Percentiles rank a stretch among this genome's conserved stretches.
Evolutionary conservation across 306 rosid genomes (phyloP).

Genomic region (Ormosia semicastrata): DNA sequence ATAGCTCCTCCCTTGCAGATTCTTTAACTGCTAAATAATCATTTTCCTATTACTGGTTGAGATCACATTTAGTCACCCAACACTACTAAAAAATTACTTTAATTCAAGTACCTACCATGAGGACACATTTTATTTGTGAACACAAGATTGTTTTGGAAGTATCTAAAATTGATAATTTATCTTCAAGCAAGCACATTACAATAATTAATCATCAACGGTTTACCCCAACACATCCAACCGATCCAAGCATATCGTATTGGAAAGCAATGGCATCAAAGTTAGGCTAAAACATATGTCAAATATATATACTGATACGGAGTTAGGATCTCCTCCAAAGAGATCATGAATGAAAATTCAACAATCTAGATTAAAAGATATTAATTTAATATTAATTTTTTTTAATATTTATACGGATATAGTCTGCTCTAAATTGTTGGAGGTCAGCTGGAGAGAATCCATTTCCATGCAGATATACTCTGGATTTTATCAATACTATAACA

Average conservation of each 20-base stretch:
- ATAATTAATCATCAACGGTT: conserved; percentile 14
- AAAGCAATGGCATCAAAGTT: background rate
- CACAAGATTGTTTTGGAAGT: conserved; percentile 13
- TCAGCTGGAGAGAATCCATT: no score
- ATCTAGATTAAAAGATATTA: no score
- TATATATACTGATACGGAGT: no score
- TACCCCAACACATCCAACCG: conserved; percentile 9
- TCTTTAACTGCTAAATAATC: conserved; percentile 14
- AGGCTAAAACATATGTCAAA: conserved; percentile 17
- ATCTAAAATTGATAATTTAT: background rate
- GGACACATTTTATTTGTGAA: conserved; percentile 19
- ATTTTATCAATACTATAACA: conserved; percentile 13
- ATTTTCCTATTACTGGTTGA: background rate
- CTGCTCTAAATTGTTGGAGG: no score
- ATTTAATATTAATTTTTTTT: no score
- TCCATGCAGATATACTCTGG: conserved; percentile 22
- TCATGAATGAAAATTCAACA: no score
- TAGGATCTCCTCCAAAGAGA: no score
- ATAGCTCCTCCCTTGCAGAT: background rate
- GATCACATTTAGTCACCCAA: background rate
- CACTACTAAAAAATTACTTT: background rate
- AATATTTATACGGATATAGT: no score
- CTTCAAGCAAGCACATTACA: conserved; percentile 19
- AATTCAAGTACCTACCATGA: conserved; percentile 20
- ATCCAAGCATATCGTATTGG: background rate